Conservation (phyloP, 768 basidiomycete species). For the Clathrus columnatus region DNA sequence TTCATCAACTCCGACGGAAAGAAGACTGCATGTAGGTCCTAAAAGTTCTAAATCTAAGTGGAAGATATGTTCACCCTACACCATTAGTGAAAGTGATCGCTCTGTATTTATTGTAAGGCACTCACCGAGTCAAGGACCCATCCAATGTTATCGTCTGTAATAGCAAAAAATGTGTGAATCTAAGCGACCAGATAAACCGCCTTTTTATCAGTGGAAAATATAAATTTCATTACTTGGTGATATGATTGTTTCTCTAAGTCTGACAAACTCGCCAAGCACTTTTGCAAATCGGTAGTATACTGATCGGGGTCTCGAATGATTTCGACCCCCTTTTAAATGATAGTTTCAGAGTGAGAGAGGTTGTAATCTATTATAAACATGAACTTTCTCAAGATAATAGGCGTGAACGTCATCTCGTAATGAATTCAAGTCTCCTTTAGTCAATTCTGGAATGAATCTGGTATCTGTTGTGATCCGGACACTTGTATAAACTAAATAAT, state of each 20-base stretch:
- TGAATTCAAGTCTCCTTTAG: constrained; percentile 94
- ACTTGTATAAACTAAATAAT: no score
- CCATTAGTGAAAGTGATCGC: background rate
- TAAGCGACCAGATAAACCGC: constrained; percentile 83
- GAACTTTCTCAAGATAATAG: constrained; percentile 57
- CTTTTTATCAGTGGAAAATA: no score
- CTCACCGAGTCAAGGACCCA: constrained; percentile 79
- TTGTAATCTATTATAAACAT: no score
- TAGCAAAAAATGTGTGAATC: constrained; percentile 82
- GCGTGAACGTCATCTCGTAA: constrained; percentile 61
- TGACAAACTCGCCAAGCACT: constrained; percentile 63
- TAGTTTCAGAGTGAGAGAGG: background rate
- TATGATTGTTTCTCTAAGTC: constrained; percentile 42
- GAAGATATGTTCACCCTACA: constrained; percentile 83
- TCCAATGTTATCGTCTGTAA: constrained; percentile 86
- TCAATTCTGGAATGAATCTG: constrained; percentile 74
- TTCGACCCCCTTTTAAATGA: constrained; percentile 71
- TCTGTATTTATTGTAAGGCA: constrained; percentile 11
- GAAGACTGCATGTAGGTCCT: constrained; percentile 88
- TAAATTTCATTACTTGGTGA: no score
- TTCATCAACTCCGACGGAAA: constrained; percentile 78
- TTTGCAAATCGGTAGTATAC: constrained; percentile 92
- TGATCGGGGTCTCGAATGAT: constrained; percentile 64
- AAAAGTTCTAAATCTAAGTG: constrained; percentile 61
- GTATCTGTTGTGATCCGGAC: no score